Evolutionary conservation across 192 early-diverging fungal genomes (phyloP).

Genomic region (Backusella liffmaniae): DNA sequence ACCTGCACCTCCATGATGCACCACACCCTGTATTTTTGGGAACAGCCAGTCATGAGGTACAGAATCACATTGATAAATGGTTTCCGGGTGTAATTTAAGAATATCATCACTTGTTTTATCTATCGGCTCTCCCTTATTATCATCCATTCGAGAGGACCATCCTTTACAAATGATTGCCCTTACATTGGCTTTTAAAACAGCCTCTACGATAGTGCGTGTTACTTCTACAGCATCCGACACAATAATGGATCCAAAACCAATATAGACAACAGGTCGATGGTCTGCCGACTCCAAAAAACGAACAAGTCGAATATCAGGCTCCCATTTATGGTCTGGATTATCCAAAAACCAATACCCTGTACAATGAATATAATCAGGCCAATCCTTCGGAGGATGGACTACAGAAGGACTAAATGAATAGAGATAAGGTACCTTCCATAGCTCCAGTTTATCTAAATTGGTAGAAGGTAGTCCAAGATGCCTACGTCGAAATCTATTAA

Average conservation of each 20-base stretch:
- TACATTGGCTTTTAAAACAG: slow-evolving; percentile 61
- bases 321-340: slow-evolving; percentile 53
- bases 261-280: slow-evolving; percentile 56
- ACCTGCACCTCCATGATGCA: slow-evolving; percentile 80
- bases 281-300: slow-evolving; percentile 50
- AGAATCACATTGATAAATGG: slow-evolving; percentile 56
- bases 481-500: slow-evolving; percentile 59
- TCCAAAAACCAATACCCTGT: slow-evolving; percentile 77
- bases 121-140: slow-evolving; percentile 2
- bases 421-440: slow-evolving; percentile 53
- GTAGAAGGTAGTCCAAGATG: slow-evolving; percentile 46
- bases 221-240: slow-evolving; percentile 67
- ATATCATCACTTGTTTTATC: not conserved
- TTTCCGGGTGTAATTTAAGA: slow-evolving; percentile 41
- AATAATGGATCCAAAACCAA: slow-evolving; percentile 79
- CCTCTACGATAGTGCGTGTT: slow-evolving; percentile 57
- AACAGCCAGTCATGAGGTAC: slow-evolving; percentile 82
- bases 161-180: slow-evolving; percentile 70
- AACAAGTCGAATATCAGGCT: slow-evolving; percentile 50
- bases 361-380: slow-evolving; percentile 65
- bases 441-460: slow-evolving; percentile 45
- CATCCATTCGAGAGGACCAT: slow-evolving; percentile 56
- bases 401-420: slow-evolving; percentile 61
- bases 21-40: slow-evolving; percentile 57
- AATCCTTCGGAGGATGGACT: slow-evolving; percentile 59